Evolutionary conservation across 441 rosid genomes (phyloP).

Genomic region (Macaranga tanarius): DNA sequence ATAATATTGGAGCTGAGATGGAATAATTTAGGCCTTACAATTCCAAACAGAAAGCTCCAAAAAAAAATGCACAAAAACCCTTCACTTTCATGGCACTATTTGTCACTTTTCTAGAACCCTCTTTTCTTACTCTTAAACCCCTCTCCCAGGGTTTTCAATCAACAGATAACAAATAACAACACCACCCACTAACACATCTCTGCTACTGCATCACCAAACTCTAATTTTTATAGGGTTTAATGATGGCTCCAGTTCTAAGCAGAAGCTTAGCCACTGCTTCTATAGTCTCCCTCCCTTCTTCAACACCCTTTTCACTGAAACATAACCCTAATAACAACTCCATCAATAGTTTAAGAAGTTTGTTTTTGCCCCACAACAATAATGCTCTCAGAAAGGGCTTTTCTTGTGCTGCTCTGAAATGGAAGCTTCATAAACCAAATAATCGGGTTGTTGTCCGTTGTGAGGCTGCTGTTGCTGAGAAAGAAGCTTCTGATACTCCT

Average conservation of each 20-base stretch:
- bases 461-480: constrained; percentile 82
- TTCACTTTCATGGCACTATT: background rate
- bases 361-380: constrained; percentile 44
- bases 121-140: constrained; percentile 44
- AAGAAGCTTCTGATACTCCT: constrained; percentile 64
- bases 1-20: constrained; percentile 46
- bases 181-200: no score
- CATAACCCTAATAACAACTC: constrained; percentile 25
- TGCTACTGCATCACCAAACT: no score
- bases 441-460: constrained; percentile 53
- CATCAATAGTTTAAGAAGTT: constrained; percentile 33
- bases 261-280: constrained; percentile 59
- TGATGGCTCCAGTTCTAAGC: constrained; percentile 84
- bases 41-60: constrained; percentile 23
- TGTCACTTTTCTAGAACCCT: constrained; percentile 46
- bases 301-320: constrained; percentile 37
- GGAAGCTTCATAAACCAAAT: constrained; percentile 55
- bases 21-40: constrained; percentile 52
- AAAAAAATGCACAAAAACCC: background rate
- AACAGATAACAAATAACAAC: no score
- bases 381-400: constrained; percentile 40
- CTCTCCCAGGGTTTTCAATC: constrained; percentile 33
- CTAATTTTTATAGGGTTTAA: constrained; percentile 16
- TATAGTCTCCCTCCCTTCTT: constrained; percentile 48
- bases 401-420: constrained; percentile 50